A percentile compares a stretch with the other conserved stretches of the same genome.
Evolutionary conservation across 2,329 filamentous ascomycete genomes (phyloP).

Genomic region (Hypoxylon sp.): DNA sequence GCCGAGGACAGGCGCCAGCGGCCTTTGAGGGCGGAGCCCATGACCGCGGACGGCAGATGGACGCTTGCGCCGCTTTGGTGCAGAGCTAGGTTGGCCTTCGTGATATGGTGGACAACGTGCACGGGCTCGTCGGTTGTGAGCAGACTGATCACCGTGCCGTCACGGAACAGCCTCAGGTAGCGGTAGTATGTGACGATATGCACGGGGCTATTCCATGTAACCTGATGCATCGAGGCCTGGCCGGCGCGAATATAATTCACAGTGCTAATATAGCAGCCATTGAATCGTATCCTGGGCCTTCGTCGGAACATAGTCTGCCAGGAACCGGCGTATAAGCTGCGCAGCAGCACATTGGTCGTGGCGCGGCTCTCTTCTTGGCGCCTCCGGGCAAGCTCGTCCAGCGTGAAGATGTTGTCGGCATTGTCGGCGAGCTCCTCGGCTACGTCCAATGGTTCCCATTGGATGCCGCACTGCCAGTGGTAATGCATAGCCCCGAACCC

Average conservation of each 20-base stretch:
- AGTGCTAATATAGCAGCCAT: conserved; percentile 95
- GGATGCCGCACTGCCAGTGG: conserved; percentile 73
- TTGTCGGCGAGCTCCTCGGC: conserved; percentile 46
- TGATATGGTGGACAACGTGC: conserved; percentile 89
- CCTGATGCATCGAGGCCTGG: conserved; percentile 74
- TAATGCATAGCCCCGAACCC: conserved; percentile 90
- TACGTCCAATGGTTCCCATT: conserved; percentile 65
- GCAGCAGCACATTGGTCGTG: conserved; percentile 58
- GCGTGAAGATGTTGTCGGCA: conserved; percentile 53
- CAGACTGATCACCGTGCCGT: conserved; percentile 85
- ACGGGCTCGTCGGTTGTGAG: conserved; percentile 83
- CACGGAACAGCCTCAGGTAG: conserved; percentile 93
- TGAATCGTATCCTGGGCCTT: conserved; percentile 90
- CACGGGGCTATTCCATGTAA: conserved; percentile 84
- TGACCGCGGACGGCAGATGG: conserved; percentile 64
- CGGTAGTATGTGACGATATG: conserved; percentile 99
- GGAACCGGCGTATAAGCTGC: conserved; percentile 61
- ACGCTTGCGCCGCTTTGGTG: conserved; percentile 55
- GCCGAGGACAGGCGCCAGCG: conserved; percentile 63
- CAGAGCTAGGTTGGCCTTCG: conserved; percentile 72
- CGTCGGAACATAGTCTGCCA: conserved; percentile 81
- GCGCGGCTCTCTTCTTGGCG: conserved; percentile 53
- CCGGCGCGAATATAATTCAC: conserved; percentile 94
- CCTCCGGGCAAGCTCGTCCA: conserved; percentile 54
- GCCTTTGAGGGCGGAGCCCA: conserved; percentile 75